Percentiles rank a stretch among this genome's conserved stretches.
These are phyloP conservation scores for Radiomyces spectabilis DNA, from an alignment of 192 early-diverging fungal species.

Conservation along the genomic window DNA sequence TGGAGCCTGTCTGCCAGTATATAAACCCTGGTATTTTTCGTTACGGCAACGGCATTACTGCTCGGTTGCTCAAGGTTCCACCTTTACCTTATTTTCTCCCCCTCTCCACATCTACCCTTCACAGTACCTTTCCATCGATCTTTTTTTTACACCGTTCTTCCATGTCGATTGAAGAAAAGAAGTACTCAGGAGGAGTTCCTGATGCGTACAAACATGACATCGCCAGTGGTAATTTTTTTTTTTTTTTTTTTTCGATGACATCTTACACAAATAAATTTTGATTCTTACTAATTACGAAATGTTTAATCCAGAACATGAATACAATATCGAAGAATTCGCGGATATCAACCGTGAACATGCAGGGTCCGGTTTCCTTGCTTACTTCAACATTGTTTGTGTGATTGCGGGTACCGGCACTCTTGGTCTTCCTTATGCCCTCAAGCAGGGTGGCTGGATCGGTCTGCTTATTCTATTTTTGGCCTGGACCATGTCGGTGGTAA, in stretches of 20 bases:
- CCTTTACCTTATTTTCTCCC: no score
- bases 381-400: conserved; percentile 1
- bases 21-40: no score
- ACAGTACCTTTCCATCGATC: not conserved
- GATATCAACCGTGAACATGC: not conserved
- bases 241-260: not conserved
- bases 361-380: not conserved
- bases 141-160: not conserved
- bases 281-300: not conserved
- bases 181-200: no score
- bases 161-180: not conserved
- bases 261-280: not conserved
- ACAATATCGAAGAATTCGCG: no score
- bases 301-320: no score
- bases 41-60: no score
- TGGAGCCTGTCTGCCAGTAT: no score
- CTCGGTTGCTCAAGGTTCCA: no score
- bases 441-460: conserved; percentile 71
- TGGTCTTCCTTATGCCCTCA: conserved; percentile 76
- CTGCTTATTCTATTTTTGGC: conserved; percentile 62
- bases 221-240: not conserved
- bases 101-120: not conserved
- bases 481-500: conserved; percentile 57
- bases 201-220: not conserved
- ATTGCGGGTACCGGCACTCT: conserved; percentile 72